Base-by-base conservation (phyloP, 1,284 basidiomycete species). In the Sutorius eximius region DNA sequence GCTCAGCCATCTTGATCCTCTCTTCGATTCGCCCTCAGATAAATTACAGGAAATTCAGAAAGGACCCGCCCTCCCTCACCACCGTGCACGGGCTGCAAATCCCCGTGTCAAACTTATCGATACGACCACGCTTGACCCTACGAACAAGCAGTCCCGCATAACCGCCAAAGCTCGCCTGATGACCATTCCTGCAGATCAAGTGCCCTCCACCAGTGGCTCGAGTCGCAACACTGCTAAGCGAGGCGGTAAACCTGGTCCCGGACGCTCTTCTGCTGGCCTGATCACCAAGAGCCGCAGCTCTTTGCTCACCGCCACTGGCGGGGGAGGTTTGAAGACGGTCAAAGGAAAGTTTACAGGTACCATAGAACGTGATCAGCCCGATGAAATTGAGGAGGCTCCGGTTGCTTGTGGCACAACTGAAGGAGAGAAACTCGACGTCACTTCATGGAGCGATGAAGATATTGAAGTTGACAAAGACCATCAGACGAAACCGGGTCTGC, bases 101-200 rank as follows among this genome's bases (percentile, higher is more conserved):
- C 82, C 85, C 18, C 73, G 73, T 4, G 77, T 87, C 16, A 81
- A 80, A 60, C 63, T 80, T 51, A 66, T 77, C 5, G 79, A 83
- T 49, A 66, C 76, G 41, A 63, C 75, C n/a, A 49, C 59, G 13
- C 20, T 18, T 12, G 67, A 47, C 53, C 50, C 22, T 54, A 62
- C 36, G 56, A 52, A 9, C 59, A 73, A 55, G 48, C 57, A 73
- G 24, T 70, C 73, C 36, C 75, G 75, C 18, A 78, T 82, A 46
- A 61, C 77, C 8, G 72, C 75, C 7, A 86, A 83, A 64, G 74
- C 77, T 33, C 77, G 73, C 40, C 58, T 78, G 18, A 66, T 72
- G 47, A 66, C 61, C 30, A 18, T 55, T n/a, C 59, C 36, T 20
- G 1, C 50, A 32, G 41, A 32, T n/a, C 52, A 43, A n/a, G 27